These are phyloP conservation scores for Calonectria hawksworthii DNA, from an alignment of 2,329 filamentous ascomycete species.

Conservation along the genomic window DNA sequence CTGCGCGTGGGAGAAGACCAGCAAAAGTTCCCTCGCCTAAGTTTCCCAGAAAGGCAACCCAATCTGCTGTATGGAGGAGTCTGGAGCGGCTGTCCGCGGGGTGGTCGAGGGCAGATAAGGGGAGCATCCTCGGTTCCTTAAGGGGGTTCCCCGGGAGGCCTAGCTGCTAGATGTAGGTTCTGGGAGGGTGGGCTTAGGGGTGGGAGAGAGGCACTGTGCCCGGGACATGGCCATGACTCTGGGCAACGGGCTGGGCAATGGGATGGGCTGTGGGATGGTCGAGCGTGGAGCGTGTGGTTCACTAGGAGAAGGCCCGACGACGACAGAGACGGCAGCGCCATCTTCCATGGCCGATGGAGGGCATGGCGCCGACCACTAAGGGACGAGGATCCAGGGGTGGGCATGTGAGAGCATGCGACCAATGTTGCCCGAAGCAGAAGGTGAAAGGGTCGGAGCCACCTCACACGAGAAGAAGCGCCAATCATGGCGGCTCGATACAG, in stretches of 20 bases:
- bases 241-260: conserved; percentile 4
- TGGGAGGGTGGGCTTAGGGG: not conserved
- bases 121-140: conserved; percentile 34
- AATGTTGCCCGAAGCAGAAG: conserved; percentile 52
- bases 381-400: conserved; percentile 41
- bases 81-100: conserved; percentile 42
- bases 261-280: not conserved
- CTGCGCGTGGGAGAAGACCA: conserved; percentile 51
- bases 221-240: conserved; percentile 3
- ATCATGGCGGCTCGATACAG: conserved; percentile 48
- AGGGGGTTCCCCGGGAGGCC: conserved; percentile 23
- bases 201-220: not conserved
- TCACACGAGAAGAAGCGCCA: conserved; percentile 47
- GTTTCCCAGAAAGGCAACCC: conserved; percentile 53
- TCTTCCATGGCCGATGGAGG: conserved; percentile 33
- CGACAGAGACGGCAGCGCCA: conserved; percentile 37
- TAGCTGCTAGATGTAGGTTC: conserved; percentile 14
- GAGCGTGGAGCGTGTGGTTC: conserved; percentile 15
- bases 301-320: conserved; percentile 44
- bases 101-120: conserved; percentile 46
- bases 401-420: conserved; percentile 52
- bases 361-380: conserved; percentile 44
- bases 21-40: conserved; percentile 59
- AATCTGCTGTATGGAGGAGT: conserved; percentile 47
- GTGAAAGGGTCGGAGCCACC: conserved; percentile 51